Base-by-base conservation (phyloP, 805 yeast genomes). In the Lachancea waltii region DNA sequence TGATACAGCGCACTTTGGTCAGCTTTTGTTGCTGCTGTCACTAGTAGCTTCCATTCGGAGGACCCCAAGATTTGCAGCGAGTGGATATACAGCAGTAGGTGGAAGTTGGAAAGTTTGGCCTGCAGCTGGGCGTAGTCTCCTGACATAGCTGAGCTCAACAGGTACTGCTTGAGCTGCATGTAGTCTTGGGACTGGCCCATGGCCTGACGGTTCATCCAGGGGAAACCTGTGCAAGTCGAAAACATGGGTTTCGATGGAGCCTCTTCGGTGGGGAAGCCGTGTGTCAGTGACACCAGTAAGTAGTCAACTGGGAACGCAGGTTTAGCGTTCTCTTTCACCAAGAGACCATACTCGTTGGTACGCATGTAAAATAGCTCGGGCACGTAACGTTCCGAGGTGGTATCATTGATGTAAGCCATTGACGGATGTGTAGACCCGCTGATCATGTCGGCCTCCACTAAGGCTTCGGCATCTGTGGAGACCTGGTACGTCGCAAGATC, bases 221-320 rank as follows among this genome's bases (percentile, higher is more conserved):
- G 79, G 64, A 85, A 89, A 3, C 62, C 58, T 23, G 54, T 56
- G 13, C 54, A 48, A 0, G 69, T 51, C 7, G 58, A 58, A 60
- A 84, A 82, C 43, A 65, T 46, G 2, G 85, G 79, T 4, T 47
- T 54, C 0, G 79, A 54, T n/a, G 30, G 14, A 46, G 70, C 37
- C 3, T 41, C 27, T 2, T 47, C 50, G 45, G 78, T 74, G 1
- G 95, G 95, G 72, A 92, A 90, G 3, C 97, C 96, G 59, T 92
- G 97, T 4, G 94, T 81, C 45, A 90, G 64, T 2, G 96, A 80
- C 1, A 90, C 95, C 37, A 92, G 63, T 43, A 87, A 60, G 56
- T 84, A 87, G 44, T 87, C 96, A n/a, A 83, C 87, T 2, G 97
- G 97, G 58, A 87, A 85, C 17, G 92, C 83, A 1, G 96, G 95